Conservation (phyloP, 108 stramenopile genomes). For the Pseudonitzschia delicatissima region DNA sequence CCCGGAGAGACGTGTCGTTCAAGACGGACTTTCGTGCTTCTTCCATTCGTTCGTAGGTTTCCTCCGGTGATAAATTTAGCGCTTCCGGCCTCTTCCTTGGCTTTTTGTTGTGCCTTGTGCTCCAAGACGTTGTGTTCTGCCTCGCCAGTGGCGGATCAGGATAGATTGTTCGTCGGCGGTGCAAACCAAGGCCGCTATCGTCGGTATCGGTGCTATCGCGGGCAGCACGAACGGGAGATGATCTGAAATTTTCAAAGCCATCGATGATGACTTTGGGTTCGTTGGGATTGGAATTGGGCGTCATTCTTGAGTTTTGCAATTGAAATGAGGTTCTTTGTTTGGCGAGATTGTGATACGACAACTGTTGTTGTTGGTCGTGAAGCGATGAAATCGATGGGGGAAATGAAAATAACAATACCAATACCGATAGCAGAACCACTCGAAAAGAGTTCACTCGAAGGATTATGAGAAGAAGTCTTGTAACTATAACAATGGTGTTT, state of each 20-base stretch:
- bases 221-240: too few relatives aligned
- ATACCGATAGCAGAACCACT: neutral
- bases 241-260: neutral
- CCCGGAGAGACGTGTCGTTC: constrained; percentile 35
- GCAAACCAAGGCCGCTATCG: neutral
- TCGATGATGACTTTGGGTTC: neutral
- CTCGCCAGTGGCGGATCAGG: constrained; percentile 73
- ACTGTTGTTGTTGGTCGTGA: too few relatives aligned
- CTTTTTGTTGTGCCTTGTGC: constrained; percentile 25
- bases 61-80: constrained; percentile 9
- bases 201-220: neutral
- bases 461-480: too few relatives aligned
- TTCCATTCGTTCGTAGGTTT: constrained; percentile 36
- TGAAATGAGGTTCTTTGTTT: too few relatives aligned
- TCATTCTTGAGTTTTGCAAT: too few relatives aligned
- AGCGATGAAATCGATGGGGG: neutral
- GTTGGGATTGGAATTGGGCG: too few relatives aligned
- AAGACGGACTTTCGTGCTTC: constrained; percentile 42
- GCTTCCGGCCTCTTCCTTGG: constrained; percentile 10
- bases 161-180: constrained; percentile 43
- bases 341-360: too few relatives aligned
- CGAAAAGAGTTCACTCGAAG: neutral
- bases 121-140: constrained; percentile 64
- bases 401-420: neutral
- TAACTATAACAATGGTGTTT: too few relatives aligned